phyloP scores from a whole-genome alignment of 306 rosid genomes.

The Carpinus fangiana region DNA sequence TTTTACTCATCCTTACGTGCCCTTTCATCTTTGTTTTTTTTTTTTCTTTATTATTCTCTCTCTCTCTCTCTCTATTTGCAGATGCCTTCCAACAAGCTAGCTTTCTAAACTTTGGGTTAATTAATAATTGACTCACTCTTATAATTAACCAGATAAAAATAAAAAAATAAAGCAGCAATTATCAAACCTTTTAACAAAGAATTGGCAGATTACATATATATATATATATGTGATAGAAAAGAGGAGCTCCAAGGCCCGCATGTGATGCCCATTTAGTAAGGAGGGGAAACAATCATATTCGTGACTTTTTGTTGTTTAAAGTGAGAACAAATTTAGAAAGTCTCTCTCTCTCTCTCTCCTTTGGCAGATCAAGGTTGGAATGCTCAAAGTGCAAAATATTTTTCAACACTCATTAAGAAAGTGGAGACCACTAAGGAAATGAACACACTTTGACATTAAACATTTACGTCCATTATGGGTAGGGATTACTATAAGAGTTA shows the following conservation, averaged over 20 bases:
- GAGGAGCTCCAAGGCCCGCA: slow-evolving; percentile 39
- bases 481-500: no score
- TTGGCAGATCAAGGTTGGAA: background rate
- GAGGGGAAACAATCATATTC: slow-evolving; percentile 14
- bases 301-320: background rate
- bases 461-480: no score
- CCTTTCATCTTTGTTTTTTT: slow-evolving; percentile 16
- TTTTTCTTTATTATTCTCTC: slow-evolving; percentile 5
- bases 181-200: slow-evolving; percentile 26
- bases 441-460: no score
- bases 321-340: background rate
- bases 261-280: slow-evolving; percentile 52
- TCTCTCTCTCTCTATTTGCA: background rate
- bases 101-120: slow-evolving; percentile 15
- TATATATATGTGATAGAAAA: slow-evolving; percentile 8
- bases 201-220: slow-evolving; percentile 1
- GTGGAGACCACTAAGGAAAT: background rate
- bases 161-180: slow-evolving; percentile 30
- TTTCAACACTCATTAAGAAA: background rate
- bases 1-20: slow-evolving; percentile 29
- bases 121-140: slow-evolving; percentile 9
- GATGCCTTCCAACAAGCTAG: slow-evolving; percentile 21
- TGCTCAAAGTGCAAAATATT: background rate
- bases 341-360: background rate
- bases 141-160: slow-evolving; percentile 9